A percentile compares a stretch with the other conserved stretches of the same genome.
Evolutionary conservation across 2,329 filamentous ascomycete species (phyloP).

Genomic region (Xylaria sp.): DNA sequence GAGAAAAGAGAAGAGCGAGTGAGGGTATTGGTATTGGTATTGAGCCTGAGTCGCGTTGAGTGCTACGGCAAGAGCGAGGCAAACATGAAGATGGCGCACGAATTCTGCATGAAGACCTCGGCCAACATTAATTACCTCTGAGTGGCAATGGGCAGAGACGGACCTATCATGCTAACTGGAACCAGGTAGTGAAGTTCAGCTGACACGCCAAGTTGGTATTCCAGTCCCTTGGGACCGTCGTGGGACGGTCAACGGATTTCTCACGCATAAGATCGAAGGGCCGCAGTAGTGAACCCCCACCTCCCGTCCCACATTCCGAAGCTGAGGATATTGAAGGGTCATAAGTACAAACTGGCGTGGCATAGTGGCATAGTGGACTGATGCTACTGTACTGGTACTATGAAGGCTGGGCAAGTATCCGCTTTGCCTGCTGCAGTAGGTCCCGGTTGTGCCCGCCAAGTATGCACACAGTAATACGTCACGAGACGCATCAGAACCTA

Average conservation of each 20-base stretch:
- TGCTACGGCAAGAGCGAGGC: no score
- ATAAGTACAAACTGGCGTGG: neutral
- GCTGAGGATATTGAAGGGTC: neutral
- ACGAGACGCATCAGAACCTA: neutral
- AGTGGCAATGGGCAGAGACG: no score
- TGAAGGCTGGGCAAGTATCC: neutral
- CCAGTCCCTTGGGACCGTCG: neutral
- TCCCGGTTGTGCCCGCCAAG: neutral
- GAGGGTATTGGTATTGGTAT: no score
- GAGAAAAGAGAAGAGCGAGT: neutral
- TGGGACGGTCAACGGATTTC: neutral
- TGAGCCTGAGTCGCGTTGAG: no score
- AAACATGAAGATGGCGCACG: no score
- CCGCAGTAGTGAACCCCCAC: neutral
- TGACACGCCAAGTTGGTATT: neutral
- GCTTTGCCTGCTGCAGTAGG: neutral
- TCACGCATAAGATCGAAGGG: neutral
- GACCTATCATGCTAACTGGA: no score
- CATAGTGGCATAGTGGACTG: no score
- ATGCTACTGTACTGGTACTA: no score
- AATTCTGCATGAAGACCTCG: no score
- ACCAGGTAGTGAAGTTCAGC: neutral
- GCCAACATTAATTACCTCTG: no score
- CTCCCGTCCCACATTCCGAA: constrained; percentile 3
- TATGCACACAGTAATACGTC: neutral